phyloP scores from a whole-genome alignment of 2,329 filamentous ascomycete genomes.

The Pezicula rhizophila region DNA sequence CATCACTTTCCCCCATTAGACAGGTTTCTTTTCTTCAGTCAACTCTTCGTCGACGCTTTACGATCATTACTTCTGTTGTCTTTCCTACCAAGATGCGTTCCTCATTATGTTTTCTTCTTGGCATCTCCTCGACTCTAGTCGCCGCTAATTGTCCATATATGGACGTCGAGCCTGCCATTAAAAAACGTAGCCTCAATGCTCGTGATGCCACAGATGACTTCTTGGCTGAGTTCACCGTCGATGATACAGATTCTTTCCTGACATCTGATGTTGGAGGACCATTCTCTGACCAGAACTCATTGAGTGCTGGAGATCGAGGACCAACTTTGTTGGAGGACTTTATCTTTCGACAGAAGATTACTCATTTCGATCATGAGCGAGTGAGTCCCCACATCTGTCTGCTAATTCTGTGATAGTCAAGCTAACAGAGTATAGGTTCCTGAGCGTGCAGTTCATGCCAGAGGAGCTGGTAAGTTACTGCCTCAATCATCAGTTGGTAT shows the following conservation, averaged over 20 bases:
- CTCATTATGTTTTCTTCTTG: no score
- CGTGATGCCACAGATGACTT: no score
- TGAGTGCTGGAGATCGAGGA: conserved; percentile 59
- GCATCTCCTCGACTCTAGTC: no score
- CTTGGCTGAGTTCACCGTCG: conserved; percentile 2
- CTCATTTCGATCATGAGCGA: conserved; percentile 64
- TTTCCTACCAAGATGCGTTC: no score
- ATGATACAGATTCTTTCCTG: conserved; percentile 49
- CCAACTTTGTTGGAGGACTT: conserved; percentile 69
- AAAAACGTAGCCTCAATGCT: no score
- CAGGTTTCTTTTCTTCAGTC: no score
- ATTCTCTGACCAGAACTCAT: conserved; percentile 58
- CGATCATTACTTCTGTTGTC: no score
- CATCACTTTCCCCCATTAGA: no score
- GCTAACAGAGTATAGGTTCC: conserved; percentile 38
- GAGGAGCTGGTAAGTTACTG: conserved; percentile 44
- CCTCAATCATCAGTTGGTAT: conserved; percentile 24
- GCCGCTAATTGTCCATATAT: no score
- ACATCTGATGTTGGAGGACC: conserved; percentile 64
- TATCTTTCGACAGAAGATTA: conserved; percentile 66
- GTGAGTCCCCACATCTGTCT: conserved; percentile 32
- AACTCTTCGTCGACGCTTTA: no score
- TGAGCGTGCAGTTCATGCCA: conserved; percentile 63
- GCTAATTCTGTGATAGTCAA: neutral
- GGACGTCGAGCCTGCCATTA: no score